Percentiles rank a stretch among this genome's conserved stretches.
Evolutionary conservation across 108 stramenopile species (phyloP).

Genomic region (Discostella pseudostelligera): DNA sequence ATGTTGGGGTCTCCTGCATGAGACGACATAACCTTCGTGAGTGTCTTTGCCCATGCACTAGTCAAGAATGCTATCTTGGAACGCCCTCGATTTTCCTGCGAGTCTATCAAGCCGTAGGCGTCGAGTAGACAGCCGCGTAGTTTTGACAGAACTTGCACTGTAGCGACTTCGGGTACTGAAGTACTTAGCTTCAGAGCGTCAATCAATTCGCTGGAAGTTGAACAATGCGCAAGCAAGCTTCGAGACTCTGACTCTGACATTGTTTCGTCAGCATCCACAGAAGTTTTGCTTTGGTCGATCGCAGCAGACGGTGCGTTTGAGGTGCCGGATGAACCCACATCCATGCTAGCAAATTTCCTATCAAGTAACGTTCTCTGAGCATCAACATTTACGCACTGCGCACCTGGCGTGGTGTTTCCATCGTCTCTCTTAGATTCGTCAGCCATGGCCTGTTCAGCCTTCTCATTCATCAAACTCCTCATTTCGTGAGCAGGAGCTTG

Average conservation of each 20-base stretch:
- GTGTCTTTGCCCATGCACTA: conserved; percentile 9
- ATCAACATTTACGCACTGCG: neutral
- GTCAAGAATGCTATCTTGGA: conserved; percentile 6
- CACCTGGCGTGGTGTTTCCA: neutral
- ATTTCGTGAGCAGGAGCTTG: too few species aligned
- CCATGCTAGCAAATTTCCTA: neutral
- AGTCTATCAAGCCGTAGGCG: neutral
- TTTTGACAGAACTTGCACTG: neutral
- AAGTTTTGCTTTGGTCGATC: neutral
- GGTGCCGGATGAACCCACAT: too few species aligned
- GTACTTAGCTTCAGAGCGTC: conserved; percentile 2
- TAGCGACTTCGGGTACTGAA: neutral
- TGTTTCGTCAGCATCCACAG: conserved; percentile 1
- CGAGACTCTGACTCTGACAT: conserved; percentile 11
- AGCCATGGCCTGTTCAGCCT: too few species aligned
- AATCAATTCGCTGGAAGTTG: neutral
- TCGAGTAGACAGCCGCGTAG: neutral
- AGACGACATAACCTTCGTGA: conserved; percentile 8
- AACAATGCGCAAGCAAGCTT: conserved; percentile 2
- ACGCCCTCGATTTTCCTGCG: neutral
- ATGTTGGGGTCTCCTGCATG: conserved; percentile 4
- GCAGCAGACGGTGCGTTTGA: too few species aligned
- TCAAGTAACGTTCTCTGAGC: neutral
- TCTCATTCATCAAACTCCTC: too few species aligned
- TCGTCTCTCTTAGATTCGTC: neutral